Base-by-base conservation (phyloP, 805 yeast genomes). In the Candida xiaguanensis region DNA sequence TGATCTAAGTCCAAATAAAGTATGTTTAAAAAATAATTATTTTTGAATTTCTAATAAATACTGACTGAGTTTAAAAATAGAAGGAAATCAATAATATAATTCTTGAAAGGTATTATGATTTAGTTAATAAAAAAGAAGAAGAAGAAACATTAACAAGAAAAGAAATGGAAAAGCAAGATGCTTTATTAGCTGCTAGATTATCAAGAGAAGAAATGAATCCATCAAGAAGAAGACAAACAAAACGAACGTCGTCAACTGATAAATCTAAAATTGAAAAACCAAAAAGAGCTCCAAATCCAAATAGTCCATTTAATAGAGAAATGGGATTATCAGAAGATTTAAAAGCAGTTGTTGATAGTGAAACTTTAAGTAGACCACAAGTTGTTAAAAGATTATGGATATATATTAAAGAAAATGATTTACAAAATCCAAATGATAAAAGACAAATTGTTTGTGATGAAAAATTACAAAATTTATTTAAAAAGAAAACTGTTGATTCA, bases 361-460 rank as follows among this genome's bases (percentile, higher is more conserved):
- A 54, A 2, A 68, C 61, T 39, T 52, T 77, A 31, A 71, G 90
- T 3, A 63, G 95, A 48, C 80, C 91, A 0, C 82, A 82, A 53
- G 80, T 83, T 13, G 89, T 84, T 8, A 82, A 82, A 45, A 59
- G 59, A 33, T 55, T 85, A 4, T 85, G 95, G 95, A 73, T 67
- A 11, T 77, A 87, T 56, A 83, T 87, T 41, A 81, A 79, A 49
- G 74, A 56, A 8, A 54, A 82, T 43, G 57, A 74, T 20, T 58
- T 86, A 22, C 95, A 85, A 54, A 77, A 83, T 45, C 85, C 89
- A 1, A 50, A 64, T 1, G 85, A 86, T 57, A 71, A 73, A 45
- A 66, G 91, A 38, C 78, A 77, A 41, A 80, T 86, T 5, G 13
- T 75, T 3, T 82, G 87, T 51, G 88, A 82, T 49, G 83, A 70